Percentiles rank a stretch among this genome's conserved stretches.
phyloP scores from a whole-genome alignment of 2,329 filamentous ascomycete species.

The Keithomyces neogunnii region DNA sequence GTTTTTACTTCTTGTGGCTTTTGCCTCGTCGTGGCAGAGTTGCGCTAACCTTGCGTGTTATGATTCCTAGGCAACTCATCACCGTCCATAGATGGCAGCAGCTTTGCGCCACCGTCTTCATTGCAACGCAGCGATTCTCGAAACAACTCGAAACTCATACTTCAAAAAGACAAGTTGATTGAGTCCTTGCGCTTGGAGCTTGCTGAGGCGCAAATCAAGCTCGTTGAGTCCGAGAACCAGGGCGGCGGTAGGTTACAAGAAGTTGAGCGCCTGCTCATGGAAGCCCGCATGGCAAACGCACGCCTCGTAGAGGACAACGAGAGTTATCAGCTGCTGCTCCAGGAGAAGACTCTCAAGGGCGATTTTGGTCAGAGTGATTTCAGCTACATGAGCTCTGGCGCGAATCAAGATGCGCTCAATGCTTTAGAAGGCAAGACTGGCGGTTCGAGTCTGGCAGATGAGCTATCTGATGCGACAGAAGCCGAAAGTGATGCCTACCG shows the following conservation, averaged over 20 bases:
- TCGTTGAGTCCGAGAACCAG: slow-evolving; percentile 88
- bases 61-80: slow-evolving; percentile 42
- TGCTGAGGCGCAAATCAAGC: slow-evolving; percentile 89
- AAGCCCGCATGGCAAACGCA: slow-evolving; percentile 91
- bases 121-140: slow-evolving; percentile 81
- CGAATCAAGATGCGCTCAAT: slow-evolving; percentile 56
- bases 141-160: slow-evolving; percentile 79
- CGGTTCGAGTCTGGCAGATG: slow-evolving; percentile 68
- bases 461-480: slow-evolving; percentile 64
- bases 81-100: slow-evolving; percentile 62
- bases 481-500: slow-evolving; percentile 54
- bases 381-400: slow-evolving; percentile 52
- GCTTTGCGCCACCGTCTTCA: slow-evolving; percentile 80
- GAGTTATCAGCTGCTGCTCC: slow-evolving; percentile 89
- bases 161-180: slow-evolving; percentile 95
- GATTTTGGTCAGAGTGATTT: slow-evolving; percentile 82
- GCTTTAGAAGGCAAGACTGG: slow-evolving; percentile 49
- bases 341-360: slow-evolving; percentile 90
- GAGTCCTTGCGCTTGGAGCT: slow-evolving; percentile 86
- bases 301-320: slow-evolving; percentile 98
- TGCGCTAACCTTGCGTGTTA: slow-evolving; percentile 11
- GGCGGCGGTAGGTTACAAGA: slow-evolving; percentile 82
- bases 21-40: not conserved
- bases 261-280: slow-evolving; percentile 82
- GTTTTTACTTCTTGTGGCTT: not conserved